phyloP scores from a whole-genome alignment of 2,329 filamentous ascomycete genomes.

The Sordariomycetes sp. region DNA sequence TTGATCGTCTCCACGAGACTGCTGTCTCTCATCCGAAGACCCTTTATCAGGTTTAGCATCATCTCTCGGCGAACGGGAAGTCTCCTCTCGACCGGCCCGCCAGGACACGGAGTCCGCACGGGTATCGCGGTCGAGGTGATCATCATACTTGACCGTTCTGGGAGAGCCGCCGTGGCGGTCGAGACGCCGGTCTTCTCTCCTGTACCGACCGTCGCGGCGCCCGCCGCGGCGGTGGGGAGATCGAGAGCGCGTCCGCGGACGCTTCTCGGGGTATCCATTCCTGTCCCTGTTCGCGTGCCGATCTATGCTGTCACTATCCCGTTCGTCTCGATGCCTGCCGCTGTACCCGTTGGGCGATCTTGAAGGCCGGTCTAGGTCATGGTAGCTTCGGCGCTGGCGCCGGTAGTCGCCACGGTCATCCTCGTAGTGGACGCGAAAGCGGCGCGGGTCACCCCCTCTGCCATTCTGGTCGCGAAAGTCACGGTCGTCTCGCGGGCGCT shows the following conservation, averaged over 20 bases:
- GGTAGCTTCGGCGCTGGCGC: constrained; percentile 35
- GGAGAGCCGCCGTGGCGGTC: constrained; percentile 10
- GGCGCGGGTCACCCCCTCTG: constrained; percentile 35
- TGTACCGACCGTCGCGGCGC: constrained; percentile 18
- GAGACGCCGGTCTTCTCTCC: constrained; percentile 15
- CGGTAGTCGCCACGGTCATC: constrained; percentile 26
- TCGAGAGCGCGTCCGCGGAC: constrained; percentile 39
- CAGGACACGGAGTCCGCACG: constrained; percentile 11
- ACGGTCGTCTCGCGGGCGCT: constrained; percentile 52
- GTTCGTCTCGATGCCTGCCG: constrained; percentile 31
- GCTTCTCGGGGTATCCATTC: constrained; percentile 38
- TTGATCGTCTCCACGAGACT: background rate
- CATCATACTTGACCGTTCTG: constrained; percentile 23
- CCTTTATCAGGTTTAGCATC: constrained; percentile 57
- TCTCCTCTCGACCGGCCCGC: constrained; percentile 17
- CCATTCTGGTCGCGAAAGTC: constrained; percentile 41
- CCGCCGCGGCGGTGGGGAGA: constrained; percentile 29
- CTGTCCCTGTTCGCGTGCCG: constrained; percentile 11
- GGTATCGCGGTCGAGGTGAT: constrained; percentile 32
- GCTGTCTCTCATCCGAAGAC: constrained; percentile 1
- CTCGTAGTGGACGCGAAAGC: constrained; percentile 50
- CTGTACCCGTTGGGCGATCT: constrained; percentile 30
- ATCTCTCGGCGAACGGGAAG: constrained; percentile 43
- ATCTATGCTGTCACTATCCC: constrained; percentile 13
- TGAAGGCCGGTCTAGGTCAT: constrained; percentile 42